A percentile compares a stretch with the other conserved stretches of the same genome.
These are phyloP conservation scores for Thermoascus crustaceus DNA, from an alignment of 2,329 filamentous ascomycete genomes.

Conservation along the genomic window DNA sequence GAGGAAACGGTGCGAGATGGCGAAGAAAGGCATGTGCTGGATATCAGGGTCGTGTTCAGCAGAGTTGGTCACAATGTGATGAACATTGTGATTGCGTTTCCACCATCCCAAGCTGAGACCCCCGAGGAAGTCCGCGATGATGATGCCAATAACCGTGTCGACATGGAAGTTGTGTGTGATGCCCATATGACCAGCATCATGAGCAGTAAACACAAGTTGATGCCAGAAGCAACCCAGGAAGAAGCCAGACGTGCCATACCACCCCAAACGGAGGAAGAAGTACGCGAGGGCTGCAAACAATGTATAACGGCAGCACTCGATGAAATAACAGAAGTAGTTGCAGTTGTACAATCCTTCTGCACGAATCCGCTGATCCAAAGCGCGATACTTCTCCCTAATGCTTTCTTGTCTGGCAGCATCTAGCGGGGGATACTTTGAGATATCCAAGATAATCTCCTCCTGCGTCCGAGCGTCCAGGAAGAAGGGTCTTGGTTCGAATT, in stretches of 20 bases:
- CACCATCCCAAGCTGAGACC: slow-evolving; percentile 93
- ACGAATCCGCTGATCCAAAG: slow-evolving; percentile 61
- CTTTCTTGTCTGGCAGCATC: slow-evolving; percentile 64
- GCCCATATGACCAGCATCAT: slow-evolving; percentile 89
- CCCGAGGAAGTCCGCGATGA: slow-evolving; percentile 82
- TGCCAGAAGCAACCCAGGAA: slow-evolving; percentile 32
- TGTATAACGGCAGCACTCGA: slow-evolving; percentile 65
- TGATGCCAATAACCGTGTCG: slow-evolving; percentile 79
- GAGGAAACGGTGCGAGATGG: slow-evolving; percentile 74
- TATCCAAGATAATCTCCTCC: slow-evolving; percentile 66
- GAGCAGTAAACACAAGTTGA: slow-evolving; percentile 2
- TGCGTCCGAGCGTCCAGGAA: slow-evolving; percentile 66
- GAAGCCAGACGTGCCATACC: slow-evolving; percentile 62
- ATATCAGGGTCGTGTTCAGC: slow-evolving; percentile 96
- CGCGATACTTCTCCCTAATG: slow-evolving; percentile 75
- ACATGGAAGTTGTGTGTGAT: slow-evolving; percentile 84
- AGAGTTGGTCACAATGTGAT: slow-evolving; percentile 92
- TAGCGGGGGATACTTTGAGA: slow-evolving; percentile 70
- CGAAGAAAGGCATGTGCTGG: slow-evolving; percentile 81
- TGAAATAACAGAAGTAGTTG: slow-evolving; percentile 70
- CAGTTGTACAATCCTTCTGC: slow-evolving; percentile 74
- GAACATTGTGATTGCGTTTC: slow-evolving; percentile 93
- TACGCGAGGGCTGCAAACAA: slow-evolving; percentile 58
- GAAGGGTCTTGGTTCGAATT: slow-evolving; percentile 41
- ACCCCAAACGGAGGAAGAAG: slow-evolving; percentile 51